Percentiles rank a stretch among this genome's conserved stretches.
These are phyloP conservation scores for Phytophthora ramorum DNA, from an alignment of 352 stramenopile species.

Conservation along the genomic window DNA sequence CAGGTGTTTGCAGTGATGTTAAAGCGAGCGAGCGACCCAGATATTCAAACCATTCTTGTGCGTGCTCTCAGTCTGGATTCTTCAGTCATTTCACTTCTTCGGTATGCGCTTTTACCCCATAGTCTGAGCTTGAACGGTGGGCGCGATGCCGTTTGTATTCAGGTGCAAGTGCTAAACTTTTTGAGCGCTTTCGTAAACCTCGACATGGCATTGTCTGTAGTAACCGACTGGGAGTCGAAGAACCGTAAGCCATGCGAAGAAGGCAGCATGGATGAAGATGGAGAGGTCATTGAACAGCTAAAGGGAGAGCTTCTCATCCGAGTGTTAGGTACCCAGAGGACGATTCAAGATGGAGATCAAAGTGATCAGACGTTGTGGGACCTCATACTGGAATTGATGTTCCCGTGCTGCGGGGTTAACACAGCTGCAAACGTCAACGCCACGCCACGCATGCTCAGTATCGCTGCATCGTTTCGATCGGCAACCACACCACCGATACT, in stretches of 20 bases:
- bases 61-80: constrained; percentile 40
- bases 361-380: constrained; percentile 50
- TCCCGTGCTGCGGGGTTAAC: constrained; percentile 9
- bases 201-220: constrained; percentile 39
- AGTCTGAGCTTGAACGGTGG: constrained; percentile 6
- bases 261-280: constrained; percentile 36
- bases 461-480: constrained; percentile 27
- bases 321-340: constrained; percentile 44
- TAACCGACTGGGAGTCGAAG: constrained; percentile 27
- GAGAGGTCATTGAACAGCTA: constrained; percentile 60
- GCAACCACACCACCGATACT: constrained; percentile 2
- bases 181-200: constrained; percentile 47
- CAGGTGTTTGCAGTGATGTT: constrained; percentile 49
- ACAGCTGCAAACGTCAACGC: constrained; percentile 5
- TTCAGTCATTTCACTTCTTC: constrained; percentile 38
- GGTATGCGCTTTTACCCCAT: constrained; percentile 20
- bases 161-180: constrained; percentile 42
- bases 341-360: constrained; percentile 28
- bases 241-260: constrained; percentile 14
- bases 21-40: constrained; percentile 42
- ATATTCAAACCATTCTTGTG: constrained; percentile 53
- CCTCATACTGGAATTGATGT: constrained; percentile 40
- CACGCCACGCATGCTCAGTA: constrained; percentile 12
- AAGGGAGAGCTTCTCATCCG: constrained; percentile 61
- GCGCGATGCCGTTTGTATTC: constrained; percentile 17